Base-by-base conservation (phyloP, 495 filamentous ascomycete genomes). In the Clohesyomyces aquaticus region DNA sequence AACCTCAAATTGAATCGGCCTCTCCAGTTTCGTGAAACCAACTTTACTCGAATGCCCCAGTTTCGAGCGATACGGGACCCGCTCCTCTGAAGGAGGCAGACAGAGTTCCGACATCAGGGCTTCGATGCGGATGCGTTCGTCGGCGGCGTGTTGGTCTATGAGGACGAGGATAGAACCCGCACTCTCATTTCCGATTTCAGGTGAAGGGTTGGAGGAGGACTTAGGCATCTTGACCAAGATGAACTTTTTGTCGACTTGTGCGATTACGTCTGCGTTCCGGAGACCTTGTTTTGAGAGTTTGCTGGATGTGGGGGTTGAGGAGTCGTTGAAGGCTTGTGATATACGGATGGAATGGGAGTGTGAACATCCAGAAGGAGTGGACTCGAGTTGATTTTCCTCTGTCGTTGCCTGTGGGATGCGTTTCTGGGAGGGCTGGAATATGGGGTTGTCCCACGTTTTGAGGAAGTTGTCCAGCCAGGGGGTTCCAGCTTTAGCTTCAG, bases 101-200 rank as follows among this genome's bases (percentile, higher is more conserved):
- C 77, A 83, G 4, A 87, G 71, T 10, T 85, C 82, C 19, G 70
- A 59, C 38, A 89, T 77, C 0, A 98, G 79, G 0, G 71, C 71
- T 74, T 98, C 94, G 8, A 97, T 83, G 4, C 88, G 84, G 69
- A 89, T 88, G 19, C 94, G 82, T 74, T 98, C 94, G 74, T 95
- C 91, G 0, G 93, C 94, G 10, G 94, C 94, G 72, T 98, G 94
- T 68, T 98, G 94, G 72, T 98, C 94, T 46, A 98, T 82, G 10
- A 97, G 79, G 0, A 95, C 82, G 0, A 98, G 77, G 11, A 84
- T 57, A 0, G 77, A 47, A 16, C 53, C 21, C 3, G 45, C 3
- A 3, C 4, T 12, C n/a, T n/a, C n/a, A n/a, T n/a, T n/a, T n/a
- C n/a, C n/a, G n/a, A n/a, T n/a, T n/a, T n/a, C n/a, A n/a, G n/a